Evolutionary conservation across 345 rosid species (phyloP), one percentile per base, ranked within the genome.

Genomic region (Adansonia digitata): DNA sequence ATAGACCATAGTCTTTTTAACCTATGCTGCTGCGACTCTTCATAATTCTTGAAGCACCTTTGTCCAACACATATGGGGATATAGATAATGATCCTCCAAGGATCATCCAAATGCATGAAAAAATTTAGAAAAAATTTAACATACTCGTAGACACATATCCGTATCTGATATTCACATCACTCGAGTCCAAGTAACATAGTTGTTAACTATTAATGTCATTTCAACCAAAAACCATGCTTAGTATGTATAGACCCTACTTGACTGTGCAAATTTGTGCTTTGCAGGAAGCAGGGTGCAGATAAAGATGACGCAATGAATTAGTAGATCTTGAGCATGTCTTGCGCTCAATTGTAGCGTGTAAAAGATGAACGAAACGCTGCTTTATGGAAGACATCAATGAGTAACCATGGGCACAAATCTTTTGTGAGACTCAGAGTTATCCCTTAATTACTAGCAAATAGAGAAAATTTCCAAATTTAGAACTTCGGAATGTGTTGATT

Each of bases 371-470:
- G 62, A 71, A 71, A 18, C 12, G 29, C 12, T 71, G 35, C 13
- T 71, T n/a, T 71, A 3, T 34, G n/a, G 57, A 49, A 7, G 76
- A 61, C 69, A 49, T 29, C 39, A 48, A 68, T 45, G 72, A 27
- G 24, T 17, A 62, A 62, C 24, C 67, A 62, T 34, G 24, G 2
- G 35, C 12, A 7, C 12, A n/a, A 59, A 9, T 63, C 45, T 63
- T 63, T 4, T 62, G 2, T 15, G 11, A 31, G 43, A 62, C 43
- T 34, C 12, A 59, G 20, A 31, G 42, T 61, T 7, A 34, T 37
- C 27, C n/a, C 46, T 35, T 61, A 35, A 37, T 40, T 64, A 20
- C 29, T 39, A 20, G 8, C 39, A 40, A 64, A 20, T 40, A 64
- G 46, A 35, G 15, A 35, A 37, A 60, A 5, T 5, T 60, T 29